These are phyloP conservation scores for Cadophora sp. DNA, from an alignment of 2,329 filamentous ascomycete genomes.

Conservation along the genomic window DNA sequence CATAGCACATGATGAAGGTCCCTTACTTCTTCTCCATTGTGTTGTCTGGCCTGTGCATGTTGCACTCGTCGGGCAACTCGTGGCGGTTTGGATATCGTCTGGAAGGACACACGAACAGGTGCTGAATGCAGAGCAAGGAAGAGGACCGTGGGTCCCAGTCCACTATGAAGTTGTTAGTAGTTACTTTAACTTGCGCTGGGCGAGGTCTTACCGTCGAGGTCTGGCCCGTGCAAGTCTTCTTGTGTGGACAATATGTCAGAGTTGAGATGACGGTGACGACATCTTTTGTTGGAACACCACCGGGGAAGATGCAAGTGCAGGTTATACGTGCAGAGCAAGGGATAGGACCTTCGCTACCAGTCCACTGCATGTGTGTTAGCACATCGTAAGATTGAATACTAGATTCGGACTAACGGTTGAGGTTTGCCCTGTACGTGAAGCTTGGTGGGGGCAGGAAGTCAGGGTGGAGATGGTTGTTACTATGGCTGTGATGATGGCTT, in stretches of 20 bases:
- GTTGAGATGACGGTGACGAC: constrained; percentile 2
- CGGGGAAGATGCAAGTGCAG: constrained; percentile 1
- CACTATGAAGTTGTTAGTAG: background rate
- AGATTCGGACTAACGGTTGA: background rate
- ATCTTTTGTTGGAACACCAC: background rate
- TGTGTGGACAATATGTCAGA: constrained; percentile 8
- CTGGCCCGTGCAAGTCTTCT: constrained; percentile 2
- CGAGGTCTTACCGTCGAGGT: background rate
- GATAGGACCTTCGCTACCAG: constrained; percentile 1
- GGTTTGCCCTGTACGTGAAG: constrained; percentile 7
- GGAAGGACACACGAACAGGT: constrained; percentile 22
- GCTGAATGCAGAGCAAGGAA: background rate
- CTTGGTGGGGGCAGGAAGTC: background rate
- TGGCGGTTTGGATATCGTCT: constrained; percentile 7
- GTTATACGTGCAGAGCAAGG: constrained; percentile 4
- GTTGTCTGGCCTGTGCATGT: constrained; percentile 8
- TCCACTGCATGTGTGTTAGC: background rate
- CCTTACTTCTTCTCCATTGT: constrained; percentile 12
- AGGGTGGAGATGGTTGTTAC: constrained; percentile 5
- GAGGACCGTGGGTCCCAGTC: constrained; percentile 6
- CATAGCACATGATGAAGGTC: background rate
- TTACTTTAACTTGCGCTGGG: background rate
- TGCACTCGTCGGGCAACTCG: background rate
- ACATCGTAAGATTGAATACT: background rate
- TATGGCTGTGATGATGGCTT: background rate